Evolutionary conservation across 2,329 filamentous ascomycete species (phyloP).

Genomic region (Falciphora oryzae): DNA sequence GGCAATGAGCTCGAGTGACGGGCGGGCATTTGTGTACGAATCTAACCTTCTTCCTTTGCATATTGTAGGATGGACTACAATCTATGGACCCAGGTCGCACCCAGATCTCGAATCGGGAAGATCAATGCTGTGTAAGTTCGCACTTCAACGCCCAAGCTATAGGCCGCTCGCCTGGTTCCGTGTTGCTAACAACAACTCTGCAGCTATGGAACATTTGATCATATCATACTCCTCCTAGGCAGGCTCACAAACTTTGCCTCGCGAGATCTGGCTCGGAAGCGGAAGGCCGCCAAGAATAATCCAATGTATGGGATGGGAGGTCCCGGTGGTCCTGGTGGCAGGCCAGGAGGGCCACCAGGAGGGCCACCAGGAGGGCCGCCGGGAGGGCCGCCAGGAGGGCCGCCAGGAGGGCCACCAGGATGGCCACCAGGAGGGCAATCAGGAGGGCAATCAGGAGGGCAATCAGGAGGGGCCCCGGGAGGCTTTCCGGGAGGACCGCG

Average conservation of each 20-base stretch:
- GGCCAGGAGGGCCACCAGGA: slow-evolving; percentile 9
- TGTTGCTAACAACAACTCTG: slow-evolving; percentile 19
- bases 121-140: slow-evolving; percentile 61
- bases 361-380: slow-evolving; percentile 12
- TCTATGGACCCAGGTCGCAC: slow-evolving; percentile 81
- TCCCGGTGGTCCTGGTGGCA: slow-evolving; percentile 25
- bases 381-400: slow-evolving; percentile 3
- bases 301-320: slow-evolving; percentile 49
- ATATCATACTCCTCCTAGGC: slow-evolving; percentile 75
- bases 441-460: slow-evolving; percentile 9
- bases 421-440: slow-evolving; percentile 6
- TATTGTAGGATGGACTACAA: slow-evolving; percentile 65
- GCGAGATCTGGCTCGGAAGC: slow-evolving; percentile 72
- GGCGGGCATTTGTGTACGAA: background rate
- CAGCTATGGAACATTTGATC: slow-evolving; percentile 84
- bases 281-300: slow-evolving; percentile 24
- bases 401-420: slow-evolving; percentile 12
- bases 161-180: background rate
- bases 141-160: background rate
- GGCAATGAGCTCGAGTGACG: background rate
- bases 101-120: slow-evolving; percentile 71
- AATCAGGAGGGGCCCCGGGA: slow-evolving; percentile 9
- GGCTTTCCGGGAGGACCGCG: slow-evolving; percentile 2
- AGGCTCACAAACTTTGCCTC: slow-evolving; percentile 74
- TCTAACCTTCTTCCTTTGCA: slow-evolving; percentile 11